A percentile compares a stretch with the other conserved stretches of the same genome.
phyloP scores from a whole-genome alignment of 1,284 basidiomycete species.

The Cerrena zonata region DNA sequence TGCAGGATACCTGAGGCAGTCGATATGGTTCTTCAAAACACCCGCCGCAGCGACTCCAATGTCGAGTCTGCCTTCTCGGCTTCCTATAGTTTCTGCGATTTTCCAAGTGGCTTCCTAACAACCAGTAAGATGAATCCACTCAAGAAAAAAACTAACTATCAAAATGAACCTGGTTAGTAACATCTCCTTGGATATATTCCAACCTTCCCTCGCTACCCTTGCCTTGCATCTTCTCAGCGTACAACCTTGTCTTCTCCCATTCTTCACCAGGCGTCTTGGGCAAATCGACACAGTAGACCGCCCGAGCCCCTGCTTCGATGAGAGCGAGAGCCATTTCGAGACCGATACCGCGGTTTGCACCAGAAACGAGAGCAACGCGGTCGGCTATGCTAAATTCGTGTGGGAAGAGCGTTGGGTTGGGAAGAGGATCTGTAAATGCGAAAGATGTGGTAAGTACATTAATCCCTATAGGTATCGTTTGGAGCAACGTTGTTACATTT shows the following conservation, averaged over 20 bases:
- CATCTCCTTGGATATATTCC: constrained; percentile 63
- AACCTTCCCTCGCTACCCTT: constrained; percentile 40
- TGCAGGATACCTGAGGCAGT: constrained; percentile 55
- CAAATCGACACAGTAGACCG: constrained; percentile 73
- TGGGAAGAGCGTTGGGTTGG: constrained; percentile 39
- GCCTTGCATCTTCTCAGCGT: constrained; percentile 40
- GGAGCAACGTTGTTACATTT: constrained; percentile 14
- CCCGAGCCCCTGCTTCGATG: constrained; percentile 70
- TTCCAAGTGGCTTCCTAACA: constrained; percentile 41
- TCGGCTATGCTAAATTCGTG: constrained; percentile 69
- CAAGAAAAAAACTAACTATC: not conserved
- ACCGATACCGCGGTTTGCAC: constrained; percentile 76
- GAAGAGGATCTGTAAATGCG: constrained; percentile 5
- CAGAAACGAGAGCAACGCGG: constrained; percentile 71
- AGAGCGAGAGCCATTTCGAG: constrained; percentile 76
- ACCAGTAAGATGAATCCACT: not conserved
- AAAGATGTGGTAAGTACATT: not conserved
- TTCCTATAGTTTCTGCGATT: constrained; percentile 52
- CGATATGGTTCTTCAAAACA: constrained; percentile 45
- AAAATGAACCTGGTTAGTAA: constrained; percentile 44
- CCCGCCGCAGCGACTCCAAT: constrained; percentile 76
- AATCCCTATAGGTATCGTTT: not conserved
- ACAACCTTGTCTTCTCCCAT: constrained; percentile 53
- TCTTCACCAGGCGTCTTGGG: constrained; percentile 59
- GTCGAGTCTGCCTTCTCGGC: constrained; percentile 61